These are phyloP conservation scores for Colletotrichum musicola DNA, from an alignment of 2,329 filamentous ascomycete genomes.

Conservation along the genomic window DNA sequence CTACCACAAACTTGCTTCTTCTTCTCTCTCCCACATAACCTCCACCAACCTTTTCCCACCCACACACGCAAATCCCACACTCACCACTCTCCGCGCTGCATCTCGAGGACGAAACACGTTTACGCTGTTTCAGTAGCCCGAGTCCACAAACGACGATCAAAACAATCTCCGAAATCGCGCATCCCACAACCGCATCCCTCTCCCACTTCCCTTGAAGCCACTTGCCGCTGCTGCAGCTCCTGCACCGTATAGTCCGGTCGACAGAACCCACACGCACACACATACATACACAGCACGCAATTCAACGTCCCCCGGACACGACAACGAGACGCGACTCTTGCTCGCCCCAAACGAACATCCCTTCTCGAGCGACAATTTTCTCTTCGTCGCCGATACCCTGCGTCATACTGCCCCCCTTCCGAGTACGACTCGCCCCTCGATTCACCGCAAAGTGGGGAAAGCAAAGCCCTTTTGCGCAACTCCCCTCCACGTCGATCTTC, in stretches of 20 bases:
- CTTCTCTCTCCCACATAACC: conserved; percentile 30
- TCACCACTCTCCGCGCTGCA: conserved; percentile 28
- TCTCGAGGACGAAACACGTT: conserved; percentile 39
- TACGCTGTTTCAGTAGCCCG: conserved; percentile 34
- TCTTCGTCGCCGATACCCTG: conserved; percentile 14
- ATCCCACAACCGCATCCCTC: neutral
- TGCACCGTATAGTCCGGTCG: conserved; percentile 17
- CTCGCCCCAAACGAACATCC: conserved; percentile 2
- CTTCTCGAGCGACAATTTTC: conserved; percentile 5
- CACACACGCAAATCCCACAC: conserved; percentile 2
- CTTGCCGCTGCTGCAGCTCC: conserved; percentile 20
- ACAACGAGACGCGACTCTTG: conserved; percentile 24
- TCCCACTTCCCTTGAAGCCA: neutral
- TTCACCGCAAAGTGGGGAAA: conserved; percentile 38
- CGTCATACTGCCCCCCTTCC: conserved; percentile 10
- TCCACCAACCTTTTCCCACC: conserved; percentile 8
- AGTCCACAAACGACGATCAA: conserved; percentile 26
- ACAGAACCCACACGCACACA: neutral
- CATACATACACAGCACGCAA: conserved; percentile 12
- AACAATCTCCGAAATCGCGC: conserved; percentile 26
- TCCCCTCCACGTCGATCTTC: conserved; percentile 11
- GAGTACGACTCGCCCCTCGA: conserved; percentile 34
- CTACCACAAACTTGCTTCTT: conserved; percentile 39
- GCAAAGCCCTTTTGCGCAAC: conserved; percentile 36
- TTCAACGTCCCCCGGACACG: conserved; percentile 14